Base-by-base conservation (phyloP, 148 eudicot genomes). In the Bassia scoparia region DNA sequence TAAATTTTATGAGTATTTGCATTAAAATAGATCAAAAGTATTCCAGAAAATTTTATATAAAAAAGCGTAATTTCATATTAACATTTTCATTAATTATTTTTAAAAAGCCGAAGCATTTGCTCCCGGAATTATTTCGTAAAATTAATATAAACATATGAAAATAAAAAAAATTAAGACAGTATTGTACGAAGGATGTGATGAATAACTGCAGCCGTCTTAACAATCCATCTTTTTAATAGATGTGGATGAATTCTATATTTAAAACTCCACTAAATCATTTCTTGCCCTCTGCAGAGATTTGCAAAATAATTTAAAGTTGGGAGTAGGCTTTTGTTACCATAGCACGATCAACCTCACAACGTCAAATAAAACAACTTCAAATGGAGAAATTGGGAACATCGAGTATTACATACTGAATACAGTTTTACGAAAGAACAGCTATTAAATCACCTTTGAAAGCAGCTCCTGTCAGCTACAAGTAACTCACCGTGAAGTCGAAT, bases 401-500 rank as follows among this genome's bases (percentile, higher is more conserved):
- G 11, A 23, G 44, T 26, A 17, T 52, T 23, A n/a, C n/a, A n/a
- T 2, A 17, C 56, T 41, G 1, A 24, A 56, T 38, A 50, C 43
- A 30, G 34, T 69, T 26, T n/a, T n/a, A n/a, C n/a, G n/a, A n/a
- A n/a, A 68, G 18, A 65, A 27, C 11, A 41, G 18, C n/a, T n/a
- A 21, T 7, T 43, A n/a, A 46, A 62, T 30, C 58, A 96, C 97
- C 96, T 95, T 95, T n/a, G n/a, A n/a, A 53, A 96, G 99, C 81
- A 96, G 84, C 88, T 96, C n/a, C 99, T 17, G 97, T n/a, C 97
- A 70, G 99, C 99, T 76, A 96, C 76, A 37, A 96, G n/a, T 92
- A 34, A 96, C 99, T n/a, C 64, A 96, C 99, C n/a, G n/a, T 11
- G 96, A 96, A 75, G 99, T 96, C 59, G 99, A n/a, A n/a, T 96